phyloP scores from a whole-genome alignment of 2,329 filamentous ascomycete genomes.

The Hymenotorrendiella dingleyae region DNA sequence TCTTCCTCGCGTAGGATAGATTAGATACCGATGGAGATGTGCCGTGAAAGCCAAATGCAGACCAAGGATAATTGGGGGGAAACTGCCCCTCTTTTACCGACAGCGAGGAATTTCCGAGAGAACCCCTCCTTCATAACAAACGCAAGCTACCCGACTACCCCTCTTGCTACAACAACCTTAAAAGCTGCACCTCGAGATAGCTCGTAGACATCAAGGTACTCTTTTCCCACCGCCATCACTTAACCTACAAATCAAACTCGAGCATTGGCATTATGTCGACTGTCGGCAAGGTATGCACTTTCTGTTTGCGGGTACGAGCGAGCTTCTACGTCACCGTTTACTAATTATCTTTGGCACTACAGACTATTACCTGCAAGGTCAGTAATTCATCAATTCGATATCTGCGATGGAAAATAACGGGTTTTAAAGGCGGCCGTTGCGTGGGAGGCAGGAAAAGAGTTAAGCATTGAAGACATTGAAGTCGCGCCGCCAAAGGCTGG shows the following conservation, averaged over 20 bases:
- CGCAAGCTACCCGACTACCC: background rate
- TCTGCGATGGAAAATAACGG: slow-evolving; percentile 7
- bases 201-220: slow-evolving; percentile 5
- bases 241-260: background rate
- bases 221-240: background rate
- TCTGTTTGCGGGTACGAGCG: background rate
- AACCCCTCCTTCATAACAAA: slow-evolving; percentile 2
- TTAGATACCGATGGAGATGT: too few species aligned
- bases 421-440: slow-evolving; percentile 73
- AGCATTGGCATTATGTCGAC: slow-evolving; percentile 2
- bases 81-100: background rate
- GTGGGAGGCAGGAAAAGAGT: slow-evolving; percentile 90
- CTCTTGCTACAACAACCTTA: slow-evolving; percentile 1
- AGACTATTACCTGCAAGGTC: slow-evolving; percentile 33
- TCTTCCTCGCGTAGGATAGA: too few species aligned
- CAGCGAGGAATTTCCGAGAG: slow-evolving; percentile 3
- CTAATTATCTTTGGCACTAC: background rate
- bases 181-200: background rate
- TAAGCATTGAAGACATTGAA: slow-evolving; percentile 87
- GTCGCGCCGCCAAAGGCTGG: slow-evolving; percentile 82
- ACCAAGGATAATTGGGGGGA: too few species aligned
- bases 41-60: too few species aligned
- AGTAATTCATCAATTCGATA: slow-evolving; percentile 9
- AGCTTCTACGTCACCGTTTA: background rate
- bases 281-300: slow-evolving; percentile 4